Percentiles rank a stretch among this genome's conserved stretches.
Conservation (phyloP, 2,329 filamentous ascomycete genomes). For the Sporothrix pseudoabietina region DNA sequence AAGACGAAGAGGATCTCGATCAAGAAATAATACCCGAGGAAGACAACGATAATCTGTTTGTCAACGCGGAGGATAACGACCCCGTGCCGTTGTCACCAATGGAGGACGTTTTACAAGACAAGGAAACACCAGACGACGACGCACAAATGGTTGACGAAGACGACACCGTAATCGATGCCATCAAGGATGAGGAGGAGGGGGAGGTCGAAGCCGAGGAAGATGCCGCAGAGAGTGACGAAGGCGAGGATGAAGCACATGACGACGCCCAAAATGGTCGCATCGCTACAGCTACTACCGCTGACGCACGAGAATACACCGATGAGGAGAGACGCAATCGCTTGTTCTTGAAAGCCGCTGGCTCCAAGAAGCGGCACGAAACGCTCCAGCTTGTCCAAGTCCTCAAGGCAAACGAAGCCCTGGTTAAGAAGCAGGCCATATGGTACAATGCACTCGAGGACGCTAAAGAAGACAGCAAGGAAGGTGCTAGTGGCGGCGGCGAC, state of each 20-base stretch:
- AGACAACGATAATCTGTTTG: neutral
- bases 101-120: slow-evolving; percentile 25
- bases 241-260: slow-evolving; percentile 25
- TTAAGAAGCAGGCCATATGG: slow-evolving; percentile 35
- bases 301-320: slow-evolving; percentile 35
- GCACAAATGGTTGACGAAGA: neutral
- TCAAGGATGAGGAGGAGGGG: slow-evolving; percentile 5
- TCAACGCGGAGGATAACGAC: slow-evolving; percentile 26
- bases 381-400: slow-evolving; percentile 55
- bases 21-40: neutral
- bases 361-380: slow-evolving; percentile 61
- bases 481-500: neutral
- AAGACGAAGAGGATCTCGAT: neutral
- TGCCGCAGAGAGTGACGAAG: slow-evolving; percentile 29
- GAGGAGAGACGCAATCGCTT: slow-evolving; percentile 46
- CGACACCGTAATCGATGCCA: slow-evolving; percentile 15
- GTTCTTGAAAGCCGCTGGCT: slow-evolving; percentile 55
- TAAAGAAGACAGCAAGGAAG: neutral
- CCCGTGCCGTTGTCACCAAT: neutral
- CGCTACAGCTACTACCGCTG: neutral
- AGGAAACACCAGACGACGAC: neutral
- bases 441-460: slow-evolving; percentile 34
- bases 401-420: slow-evolving; percentile 40
- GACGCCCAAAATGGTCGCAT: slow-evolving; percentile 25
- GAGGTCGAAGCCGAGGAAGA: slow-evolving; percentile 25